These are phyloP conservation scores for Dacryopinax spathularia DNA, from an alignment of 768 basidiomycete species.

Conservation along the genomic window DNA sequence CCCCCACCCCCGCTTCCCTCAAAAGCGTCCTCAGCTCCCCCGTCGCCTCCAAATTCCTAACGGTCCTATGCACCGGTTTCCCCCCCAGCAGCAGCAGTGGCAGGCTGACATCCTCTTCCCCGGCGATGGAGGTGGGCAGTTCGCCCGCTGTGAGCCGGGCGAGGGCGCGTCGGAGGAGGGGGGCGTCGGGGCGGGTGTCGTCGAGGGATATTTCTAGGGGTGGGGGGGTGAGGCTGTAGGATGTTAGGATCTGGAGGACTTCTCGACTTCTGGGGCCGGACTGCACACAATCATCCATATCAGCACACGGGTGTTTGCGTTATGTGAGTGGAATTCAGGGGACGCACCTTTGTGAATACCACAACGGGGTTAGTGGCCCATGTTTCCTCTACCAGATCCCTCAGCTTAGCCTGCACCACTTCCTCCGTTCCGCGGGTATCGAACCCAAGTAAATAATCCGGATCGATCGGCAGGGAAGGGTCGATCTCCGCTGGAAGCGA, in stretches of 20 bases:
- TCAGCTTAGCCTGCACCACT: conserved; percentile 36
- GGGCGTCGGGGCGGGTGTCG: background rate
- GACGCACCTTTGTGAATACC: conserved; percentile 65
- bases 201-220: background rate
- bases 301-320: too few species aligned
- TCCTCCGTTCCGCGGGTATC: conserved; percentile 52
- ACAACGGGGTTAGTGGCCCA: conserved; percentile 65
- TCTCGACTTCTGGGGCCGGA: background rate
- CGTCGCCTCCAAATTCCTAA: background rate
- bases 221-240: background rate
- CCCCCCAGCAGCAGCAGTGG: background rate
- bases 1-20: background rate
- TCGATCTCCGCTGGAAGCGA: conserved; percentile 53
- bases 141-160: background rate
- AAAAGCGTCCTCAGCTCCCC: background rate
- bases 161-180: background rate
- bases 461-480: conserved; percentile 52
- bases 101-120: background rate
- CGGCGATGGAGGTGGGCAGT: background rate
- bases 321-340: too few species aligned
- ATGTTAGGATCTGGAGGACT: background rate
- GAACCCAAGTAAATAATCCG: conserved; percentile 69
- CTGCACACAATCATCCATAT: too few species aligned
- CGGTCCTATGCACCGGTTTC: background rate
- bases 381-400: conserved; percentile 44